These are phyloP conservation scores for Dorcoceras hygrometricum DNA, from an alignment of 257 asterid species.

Conservation along the genomic window DNA sequence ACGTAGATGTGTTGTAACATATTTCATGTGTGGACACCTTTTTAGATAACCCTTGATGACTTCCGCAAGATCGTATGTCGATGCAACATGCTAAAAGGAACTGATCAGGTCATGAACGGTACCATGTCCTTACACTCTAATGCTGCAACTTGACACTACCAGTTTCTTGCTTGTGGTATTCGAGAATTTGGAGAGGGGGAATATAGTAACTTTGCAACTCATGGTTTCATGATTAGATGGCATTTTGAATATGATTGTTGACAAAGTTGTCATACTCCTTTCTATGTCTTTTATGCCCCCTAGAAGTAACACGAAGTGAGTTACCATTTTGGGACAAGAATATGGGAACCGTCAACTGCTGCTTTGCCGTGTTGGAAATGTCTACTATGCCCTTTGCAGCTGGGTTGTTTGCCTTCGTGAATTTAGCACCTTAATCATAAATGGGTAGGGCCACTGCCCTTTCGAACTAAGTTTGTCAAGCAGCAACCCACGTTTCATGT, in stretches of 20 bases:
- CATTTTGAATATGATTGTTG: neutral
- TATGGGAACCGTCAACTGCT: neutral
- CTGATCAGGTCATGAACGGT: constrained; percentile 30
- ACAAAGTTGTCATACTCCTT: neutral
- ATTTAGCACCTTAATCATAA: neutral
- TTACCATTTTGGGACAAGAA: neutral
- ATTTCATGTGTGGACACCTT: constrained; percentile 6
- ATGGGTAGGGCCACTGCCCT: no score
- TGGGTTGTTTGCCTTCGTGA: neutral
- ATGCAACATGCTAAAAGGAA: constrained; percentile 62
- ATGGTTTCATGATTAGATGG: neutral
- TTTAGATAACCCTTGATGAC: constrained; percentile 71
- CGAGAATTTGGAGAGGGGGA: neutral
- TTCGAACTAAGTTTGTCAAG: no score
- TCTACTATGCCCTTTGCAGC: neutral
- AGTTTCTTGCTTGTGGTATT: neutral
- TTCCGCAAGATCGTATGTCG: constrained; percentile 65
- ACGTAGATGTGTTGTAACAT: neutral
- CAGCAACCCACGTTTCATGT: no score
- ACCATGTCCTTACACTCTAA: constrained; percentile 6
- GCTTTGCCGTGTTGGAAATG: neutral
- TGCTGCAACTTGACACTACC: neutral
- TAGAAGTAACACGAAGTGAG: neutral
- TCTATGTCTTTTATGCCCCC: no score
- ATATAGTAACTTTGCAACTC: neutral